phyloP scores from a whole-genome alignment of 129 eudicot genomes.

The Flaveria ramosissima region DNA sequence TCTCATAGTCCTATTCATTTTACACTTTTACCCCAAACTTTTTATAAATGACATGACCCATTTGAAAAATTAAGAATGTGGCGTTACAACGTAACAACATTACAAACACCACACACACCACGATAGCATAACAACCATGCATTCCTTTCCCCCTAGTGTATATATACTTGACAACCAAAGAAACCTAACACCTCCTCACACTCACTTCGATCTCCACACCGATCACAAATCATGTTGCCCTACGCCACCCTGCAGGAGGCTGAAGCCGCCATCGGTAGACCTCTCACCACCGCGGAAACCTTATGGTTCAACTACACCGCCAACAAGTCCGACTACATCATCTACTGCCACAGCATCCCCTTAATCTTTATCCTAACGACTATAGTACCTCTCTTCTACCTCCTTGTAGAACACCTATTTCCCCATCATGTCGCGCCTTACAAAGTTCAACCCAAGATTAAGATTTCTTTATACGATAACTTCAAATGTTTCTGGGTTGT shows the following conservation, averaged over 20 bases:
- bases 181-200: neutral
- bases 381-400: slow-evolving; percentile 18
- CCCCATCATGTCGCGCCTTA: neutral
- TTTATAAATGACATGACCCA: too few relatives aligned
- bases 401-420: neutral
- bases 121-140: too few relatives aligned
- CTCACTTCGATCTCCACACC: slow-evolving; percentile 1
- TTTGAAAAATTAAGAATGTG: too few relatives aligned
- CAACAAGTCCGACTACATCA: slow-evolving; percentile 6
- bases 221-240: neutral
- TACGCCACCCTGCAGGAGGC: slow-evolving; percentile 15
- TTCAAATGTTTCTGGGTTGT: neutral
- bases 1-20: too few relatives aligned
- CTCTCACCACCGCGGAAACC: slow-evolving; percentile 7
- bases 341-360: slow-evolving; percentile 19
- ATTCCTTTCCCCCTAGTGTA: neutral
- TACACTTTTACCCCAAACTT: too few relatives aligned
- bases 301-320: slow-evolving; percentile 14
- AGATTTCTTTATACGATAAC: neutral
- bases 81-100: too few relatives aligned
- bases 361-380: neutral
- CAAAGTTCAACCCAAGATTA: slow-evolving; percentile 21
- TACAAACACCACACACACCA: too few relatives aligned
- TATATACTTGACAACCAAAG: neutral
- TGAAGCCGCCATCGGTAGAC: slow-evolving; percentile 2